These are phyloP conservation scores for Ganoderma resinaceum DNA, from an alignment of 1,284 basidiomycete species.

Conservation along the genomic window DNA sequence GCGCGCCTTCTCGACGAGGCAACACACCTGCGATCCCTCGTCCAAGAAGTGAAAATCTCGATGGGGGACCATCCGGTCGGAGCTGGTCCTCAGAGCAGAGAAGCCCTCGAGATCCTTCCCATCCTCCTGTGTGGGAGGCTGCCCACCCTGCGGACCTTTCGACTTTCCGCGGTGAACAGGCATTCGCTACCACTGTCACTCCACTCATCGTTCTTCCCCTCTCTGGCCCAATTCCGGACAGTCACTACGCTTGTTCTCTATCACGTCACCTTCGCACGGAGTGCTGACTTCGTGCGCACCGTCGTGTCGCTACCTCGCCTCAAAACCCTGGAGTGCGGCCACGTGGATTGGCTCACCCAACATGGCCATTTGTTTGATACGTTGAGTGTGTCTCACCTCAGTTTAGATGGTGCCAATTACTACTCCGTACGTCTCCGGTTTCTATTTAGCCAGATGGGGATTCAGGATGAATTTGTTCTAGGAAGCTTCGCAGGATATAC, in stretches of 20 bases:
- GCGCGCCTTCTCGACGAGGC: neutral
- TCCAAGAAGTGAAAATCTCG: neutral
- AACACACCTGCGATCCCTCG: neutral
- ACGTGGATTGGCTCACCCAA: neutral
- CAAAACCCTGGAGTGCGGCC: neutral
- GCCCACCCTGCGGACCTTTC: neutral
- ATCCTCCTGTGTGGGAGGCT: conserved; percentile 2
- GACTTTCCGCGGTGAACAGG: neutral
- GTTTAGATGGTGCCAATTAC: neutral
- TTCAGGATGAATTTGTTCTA: neutral
- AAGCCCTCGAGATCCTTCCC: conserved; percentile 10
- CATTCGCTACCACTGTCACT: neutral
- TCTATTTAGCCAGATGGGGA: neutral
- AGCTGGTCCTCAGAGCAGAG: neutral
- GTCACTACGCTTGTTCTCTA: neutral
- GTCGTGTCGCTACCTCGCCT: neutral
- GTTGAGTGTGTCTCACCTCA: neutral
- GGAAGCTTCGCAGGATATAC: neutral
- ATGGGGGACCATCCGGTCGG: neutral
- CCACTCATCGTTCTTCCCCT: neutral
- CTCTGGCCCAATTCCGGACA: neutral
- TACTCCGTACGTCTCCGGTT: neutral
- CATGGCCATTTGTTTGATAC: neutral
- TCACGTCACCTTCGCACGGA: neutral
- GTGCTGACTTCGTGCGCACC: neutral